Percentiles rank a stretch among this genome's conserved stretches.
Conservation (phyloP, 257 asterid species). For the Cruciata laevipes region DNA sequence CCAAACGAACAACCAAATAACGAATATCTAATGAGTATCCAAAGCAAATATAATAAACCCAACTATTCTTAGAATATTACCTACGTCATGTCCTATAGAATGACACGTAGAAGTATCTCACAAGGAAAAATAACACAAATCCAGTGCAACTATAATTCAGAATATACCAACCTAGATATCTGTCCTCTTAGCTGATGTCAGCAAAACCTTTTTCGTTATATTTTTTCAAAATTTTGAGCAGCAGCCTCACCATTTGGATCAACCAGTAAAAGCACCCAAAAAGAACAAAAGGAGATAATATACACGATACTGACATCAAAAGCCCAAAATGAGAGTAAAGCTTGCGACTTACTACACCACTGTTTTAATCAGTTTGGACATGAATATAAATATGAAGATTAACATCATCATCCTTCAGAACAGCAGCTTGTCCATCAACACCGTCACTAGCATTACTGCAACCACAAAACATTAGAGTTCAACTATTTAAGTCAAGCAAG, state of each 20-base stretch:
- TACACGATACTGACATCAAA: background rate
- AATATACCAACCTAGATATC: slow-evolving; percentile 68
- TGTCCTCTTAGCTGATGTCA: slow-evolving; percentile 94
- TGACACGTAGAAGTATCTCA: background rate
- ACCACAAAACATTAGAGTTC: slow-evolving; percentile 10
- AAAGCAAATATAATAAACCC: background rate
- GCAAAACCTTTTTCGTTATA: slow-evolving; percentile 80
- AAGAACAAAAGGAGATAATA: slow-evolving; percentile 6
- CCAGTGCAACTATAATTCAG: too few species aligned
- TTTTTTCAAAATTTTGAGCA: slow-evolving; percentile 66
- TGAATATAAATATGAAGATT: slow-evolving; percentile 92
- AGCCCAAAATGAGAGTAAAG: background rate
- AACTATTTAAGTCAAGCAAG: slow-evolving; percentile 7
- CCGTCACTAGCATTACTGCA: slow-evolving; percentile 97
- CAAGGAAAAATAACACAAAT: background rate
- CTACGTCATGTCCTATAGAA: too few species aligned
- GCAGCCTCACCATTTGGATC: slow-evolving; percentile 97
- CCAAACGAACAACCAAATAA: background rate
- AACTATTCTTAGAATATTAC: background rate
- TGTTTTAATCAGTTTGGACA: slow-evolving; percentile 77
- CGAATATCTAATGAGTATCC: background rate
- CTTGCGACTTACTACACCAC: slow-evolving; percentile 59
- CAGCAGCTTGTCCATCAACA: slow-evolving; percentile 80
- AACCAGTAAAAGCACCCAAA: slow-evolving; percentile 82
- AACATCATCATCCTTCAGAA: slow-evolving; percentile 59